A percentile compares a stretch with the other conserved stretches of the same genome.
Conservation (phyloP, 805 yeast species). For the Wickerhamomyces queroliae region DNA sequence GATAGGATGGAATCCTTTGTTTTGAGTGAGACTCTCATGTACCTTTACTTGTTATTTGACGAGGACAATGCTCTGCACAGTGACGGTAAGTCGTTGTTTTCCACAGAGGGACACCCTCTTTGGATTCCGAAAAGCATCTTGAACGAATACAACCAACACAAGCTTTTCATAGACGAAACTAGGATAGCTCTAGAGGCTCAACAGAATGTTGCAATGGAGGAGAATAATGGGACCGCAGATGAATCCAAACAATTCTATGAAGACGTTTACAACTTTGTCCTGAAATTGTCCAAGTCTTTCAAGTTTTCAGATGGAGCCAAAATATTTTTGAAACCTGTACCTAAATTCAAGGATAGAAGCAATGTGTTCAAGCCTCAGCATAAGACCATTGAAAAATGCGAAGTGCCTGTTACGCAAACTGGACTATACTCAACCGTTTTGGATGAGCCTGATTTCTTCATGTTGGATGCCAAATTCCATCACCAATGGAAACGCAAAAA, state of each 20-base stretch:
- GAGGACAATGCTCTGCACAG: slow-evolving; percentile 50
- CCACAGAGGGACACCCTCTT: slow-evolving; percentile 89
- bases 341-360: too few relatives aligned
- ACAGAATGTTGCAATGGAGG: too few relatives aligned
- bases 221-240: too few relatives aligned
- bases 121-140: slow-evolving; percentile 49
- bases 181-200: too few relatives aligned
- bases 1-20: slow-evolving; percentile 92
- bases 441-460: slow-evolving; percentile 4
- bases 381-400: background rate
- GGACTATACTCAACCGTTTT: slow-evolving; percentile 8
- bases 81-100: slow-evolving; percentile 39
- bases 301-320: too few relatives aligned
- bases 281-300: too few relatives aligned
- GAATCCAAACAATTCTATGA: too few relatives aligned
- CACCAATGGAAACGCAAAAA: slow-evolving; percentile 6
- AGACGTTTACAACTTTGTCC: too few relatives aligned
- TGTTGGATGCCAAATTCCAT: slow-evolving; percentile 12
- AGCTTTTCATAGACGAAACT: too few relatives aligned
- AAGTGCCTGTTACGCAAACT: background rate
- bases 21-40: slow-evolving; percentile 80
- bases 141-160: slow-evolving; percentile 17
- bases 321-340: too few relatives aligned
- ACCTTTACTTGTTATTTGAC: slow-evolving; percentile 75
- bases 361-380: too few relatives aligned